Base-by-base conservation (phyloP, 2,329 filamentous ascomycete species). In the Achaetomium macrosporum region DNA sequence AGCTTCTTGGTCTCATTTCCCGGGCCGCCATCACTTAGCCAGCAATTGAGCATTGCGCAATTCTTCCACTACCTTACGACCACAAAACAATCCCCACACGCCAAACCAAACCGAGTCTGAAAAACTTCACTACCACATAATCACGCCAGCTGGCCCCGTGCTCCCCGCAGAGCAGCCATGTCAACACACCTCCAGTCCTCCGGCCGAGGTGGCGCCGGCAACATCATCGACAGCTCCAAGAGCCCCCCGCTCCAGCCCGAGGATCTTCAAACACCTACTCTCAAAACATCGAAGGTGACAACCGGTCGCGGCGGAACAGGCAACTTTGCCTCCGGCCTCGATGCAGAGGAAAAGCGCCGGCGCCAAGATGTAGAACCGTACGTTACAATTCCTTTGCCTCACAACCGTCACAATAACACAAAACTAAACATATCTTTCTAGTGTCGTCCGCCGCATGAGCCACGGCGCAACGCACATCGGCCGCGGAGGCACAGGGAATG, bases 221-320 rank as follows among this genome's bases (percentile, higher is more conserved):
- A 89, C 73, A 87, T 88, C 66, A 76, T 78, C 65, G 75, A 79
- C 59, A 69, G 73, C 53, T 67, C 73, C 58, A 70, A 75, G 57
- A 74, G 74, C 13, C 69, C 69, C 40, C 69, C 70, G 55, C 61
- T 82, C 42, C 70, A 74, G 30, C 73, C 82, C 47, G 72, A 80
- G 58, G 87, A 92, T 64, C 82, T 95, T 58, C 74, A 85, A 63
- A 96, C 90, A 1, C 91, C 91, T 1, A 87, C 82, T 12, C 81
- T 97, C 66, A 96, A 95, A 73, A 81, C 81, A 43, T 73, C 87
- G n/a, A 76, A 88, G 59, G 90, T 92, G 66, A 96, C 91, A 17
- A 96, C 91, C 3, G 91, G 91, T 52, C 87, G 91, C 47, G 91
- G 91, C 51, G 91, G 91, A 56, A 84, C 81, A 5, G 90, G 90